Evolutionary conservation across 306 rosid genomes (phyloP), one percentile per base, ranked within the genome.

Genomic region (Castanospermum australe): DNA sequence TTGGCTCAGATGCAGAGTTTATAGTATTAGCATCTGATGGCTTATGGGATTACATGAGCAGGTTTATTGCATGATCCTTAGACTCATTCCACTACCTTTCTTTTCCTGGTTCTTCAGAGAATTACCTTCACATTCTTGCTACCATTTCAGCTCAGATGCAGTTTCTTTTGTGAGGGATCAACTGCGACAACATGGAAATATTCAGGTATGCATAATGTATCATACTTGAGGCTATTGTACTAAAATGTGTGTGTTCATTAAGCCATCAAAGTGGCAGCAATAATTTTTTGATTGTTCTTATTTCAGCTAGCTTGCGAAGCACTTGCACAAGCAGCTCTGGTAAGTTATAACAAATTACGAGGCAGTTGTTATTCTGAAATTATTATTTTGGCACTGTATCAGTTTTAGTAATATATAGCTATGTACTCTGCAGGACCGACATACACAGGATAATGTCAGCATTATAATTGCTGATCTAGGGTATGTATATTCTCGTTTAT

Each of bases 21-120:
- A 6, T 93, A 69, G 84, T 96, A 54, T 82, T 96, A 83, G 98
- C 99, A 77, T 90, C 99, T 20, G 99, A 96, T 89, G 99, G 99
- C 82, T 85, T 96, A 71, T 96, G 98, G 99, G 99, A 96, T 83
- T 96, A 96, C 89, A 90, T 96, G 79, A 90, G 77, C 84, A 95
- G 96, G 97, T 95, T 62, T 70, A 67, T 44, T 72, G 64, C 69
- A 60, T 35, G 47, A 57, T 60, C 52, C 82, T 63, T 78, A 33
- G 59, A 45, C 59, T 80, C 68, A 55, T 28, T 82, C 25, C 14
- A n/a, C 66, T 28, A 47, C 71, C 22, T 30, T 78, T 79, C 42
- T 44, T 60, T 44, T 64, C 67, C 17, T 51, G 63, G 10, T 48
- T 65, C 48, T 60, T 17, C 41, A 48, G 73, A 74, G 64, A 78